Conservation (phyloP, 306 rosid species). For the Citrullus mucosospermus region DNA sequence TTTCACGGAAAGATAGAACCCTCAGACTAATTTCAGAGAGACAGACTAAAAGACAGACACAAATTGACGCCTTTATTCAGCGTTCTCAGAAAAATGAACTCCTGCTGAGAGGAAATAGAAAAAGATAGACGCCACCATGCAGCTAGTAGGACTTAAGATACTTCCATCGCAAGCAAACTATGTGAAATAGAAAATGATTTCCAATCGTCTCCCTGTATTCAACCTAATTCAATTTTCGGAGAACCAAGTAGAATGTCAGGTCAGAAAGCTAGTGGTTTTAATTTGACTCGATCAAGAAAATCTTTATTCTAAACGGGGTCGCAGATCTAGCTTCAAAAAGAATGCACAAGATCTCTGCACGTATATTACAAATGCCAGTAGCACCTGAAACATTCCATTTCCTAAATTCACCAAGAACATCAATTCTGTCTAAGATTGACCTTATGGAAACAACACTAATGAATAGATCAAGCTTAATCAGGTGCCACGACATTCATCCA, state of each 20-base stretch:
- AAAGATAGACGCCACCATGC: neutral
- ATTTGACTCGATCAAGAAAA: neutral
- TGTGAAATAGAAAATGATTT: neutral
- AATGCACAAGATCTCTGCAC: neutral
- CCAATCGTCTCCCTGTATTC: neutral
- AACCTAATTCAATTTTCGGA: neutral
- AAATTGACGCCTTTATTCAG: neutral
- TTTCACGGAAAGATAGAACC: neutral
- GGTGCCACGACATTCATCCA: neutral
- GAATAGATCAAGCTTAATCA: conserved; percentile 9
- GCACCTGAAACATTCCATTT: neutral
- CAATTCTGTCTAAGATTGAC: conserved; percentile 13
- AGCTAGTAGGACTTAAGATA: neutral
- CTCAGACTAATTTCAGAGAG: neutral
- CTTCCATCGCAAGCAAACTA: conserved; percentile 1
- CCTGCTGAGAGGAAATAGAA: neutral
- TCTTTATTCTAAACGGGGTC: neutral
- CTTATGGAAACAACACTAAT: neutral
- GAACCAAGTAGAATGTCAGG: neutral
- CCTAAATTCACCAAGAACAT: conserved; percentile 1
- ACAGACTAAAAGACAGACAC: neutral
- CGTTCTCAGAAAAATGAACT: neutral
- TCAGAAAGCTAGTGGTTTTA: neutral
- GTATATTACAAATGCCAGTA: neutral
- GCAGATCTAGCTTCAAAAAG: conserved; percentile 26